These are phyloP conservation scores for Thelephora ganbajun DNA, from an alignment of 768 basidiomycete species.

Conservation along the genomic window DNA sequence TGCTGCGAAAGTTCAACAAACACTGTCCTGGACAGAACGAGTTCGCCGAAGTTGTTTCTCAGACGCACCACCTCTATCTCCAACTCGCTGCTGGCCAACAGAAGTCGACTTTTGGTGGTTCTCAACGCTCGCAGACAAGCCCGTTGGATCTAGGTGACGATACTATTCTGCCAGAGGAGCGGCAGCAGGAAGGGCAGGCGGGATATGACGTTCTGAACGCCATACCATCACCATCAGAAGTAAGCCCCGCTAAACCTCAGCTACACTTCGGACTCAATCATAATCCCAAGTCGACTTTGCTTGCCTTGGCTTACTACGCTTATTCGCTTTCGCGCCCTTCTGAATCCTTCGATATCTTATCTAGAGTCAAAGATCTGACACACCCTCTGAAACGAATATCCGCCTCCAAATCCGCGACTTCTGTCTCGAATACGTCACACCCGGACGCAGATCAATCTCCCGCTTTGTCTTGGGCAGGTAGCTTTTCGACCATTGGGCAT, in stretches of 20 bases:
- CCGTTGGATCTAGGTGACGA: conserved; percentile 39
- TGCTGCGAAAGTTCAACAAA: conserved; percentile 79
- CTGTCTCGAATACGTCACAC: not conserved
- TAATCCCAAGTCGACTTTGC: conserved; percentile 40
- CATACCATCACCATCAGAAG: conserved; percentile 39
- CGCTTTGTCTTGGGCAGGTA: conserved; percentile 33
- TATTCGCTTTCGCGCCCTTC: conserved; percentile 59
- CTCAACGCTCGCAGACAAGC: conserved; percentile 21
- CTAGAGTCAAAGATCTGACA: conserved; percentile 36
- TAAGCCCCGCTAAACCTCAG: conserved; percentile 22
- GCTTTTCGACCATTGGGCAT: conserved; percentile 28
- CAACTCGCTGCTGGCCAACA: conserved; percentile 18
- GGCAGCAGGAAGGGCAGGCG: conserved; percentile 38
- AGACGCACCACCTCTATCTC: conserved; percentile 50
- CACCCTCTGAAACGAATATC: conserved; percentile 44
- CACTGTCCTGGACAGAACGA: conserved; percentile 53
- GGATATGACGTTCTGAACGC: conserved; percentile 42
- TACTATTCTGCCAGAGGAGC: conserved; percentile 39
- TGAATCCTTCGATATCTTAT: conserved; percentile 48
- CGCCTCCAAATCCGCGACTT: conserved; percentile 21
- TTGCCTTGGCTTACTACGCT: conserved; percentile 66
- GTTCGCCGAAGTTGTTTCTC: conserved; percentile 50
- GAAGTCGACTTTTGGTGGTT: conserved; percentile 14
- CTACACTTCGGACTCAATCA: not conserved
- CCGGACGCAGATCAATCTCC: conserved; percentile 21